Evolutionary conservation across 331 rosid genomes (phyloP).

Genomic region (Rosa hybrid): DNA sequence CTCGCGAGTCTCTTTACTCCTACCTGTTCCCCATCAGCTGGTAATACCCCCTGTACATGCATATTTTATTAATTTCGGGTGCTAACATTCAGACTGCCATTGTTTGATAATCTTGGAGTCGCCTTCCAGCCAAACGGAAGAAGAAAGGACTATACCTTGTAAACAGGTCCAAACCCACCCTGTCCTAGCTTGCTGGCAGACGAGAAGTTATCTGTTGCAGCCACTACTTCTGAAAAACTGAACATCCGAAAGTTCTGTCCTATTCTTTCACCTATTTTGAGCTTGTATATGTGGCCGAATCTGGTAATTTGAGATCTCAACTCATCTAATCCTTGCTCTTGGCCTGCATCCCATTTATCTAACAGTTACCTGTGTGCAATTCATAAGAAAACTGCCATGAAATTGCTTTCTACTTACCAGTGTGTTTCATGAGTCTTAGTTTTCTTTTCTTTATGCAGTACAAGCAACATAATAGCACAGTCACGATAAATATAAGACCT

Average conservation of each 20-base stretch:
- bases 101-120: not conserved
- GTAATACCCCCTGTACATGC: constrained; percentile 15
- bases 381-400: not conserved
- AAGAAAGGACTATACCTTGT: constrained; percentile 20
- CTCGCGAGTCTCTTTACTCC: not conserved
- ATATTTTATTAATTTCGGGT: not conserved
- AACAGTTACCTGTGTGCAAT: constrained; percentile 1
- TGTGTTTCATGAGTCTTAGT: not conserved
- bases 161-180: constrained; percentile 37
- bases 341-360: not conserved
- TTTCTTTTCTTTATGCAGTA: constrained; percentile 4
- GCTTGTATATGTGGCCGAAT: not conserved
- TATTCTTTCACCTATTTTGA: constrained; percentile 16
- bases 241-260: constrained; percentile 17
- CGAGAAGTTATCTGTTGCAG: constrained; percentile 23
- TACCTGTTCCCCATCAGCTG: constrained; percentile 25
- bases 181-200: constrained; percentile 26
- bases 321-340: constrained; percentile 9
- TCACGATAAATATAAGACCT: not conserved
- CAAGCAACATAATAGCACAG: constrained; percentile 12
- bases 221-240: constrained; percentile 16
- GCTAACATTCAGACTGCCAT: not conserved
- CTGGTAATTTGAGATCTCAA: constrained; percentile 9
- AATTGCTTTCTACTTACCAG: constrained; percentile 4
- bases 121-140: not conserved